These are phyloP conservation scores for Priceomyces haplophilus DNA, from an alignment of 805 yeast genomes.

Conservation along the genomic window DNA sequence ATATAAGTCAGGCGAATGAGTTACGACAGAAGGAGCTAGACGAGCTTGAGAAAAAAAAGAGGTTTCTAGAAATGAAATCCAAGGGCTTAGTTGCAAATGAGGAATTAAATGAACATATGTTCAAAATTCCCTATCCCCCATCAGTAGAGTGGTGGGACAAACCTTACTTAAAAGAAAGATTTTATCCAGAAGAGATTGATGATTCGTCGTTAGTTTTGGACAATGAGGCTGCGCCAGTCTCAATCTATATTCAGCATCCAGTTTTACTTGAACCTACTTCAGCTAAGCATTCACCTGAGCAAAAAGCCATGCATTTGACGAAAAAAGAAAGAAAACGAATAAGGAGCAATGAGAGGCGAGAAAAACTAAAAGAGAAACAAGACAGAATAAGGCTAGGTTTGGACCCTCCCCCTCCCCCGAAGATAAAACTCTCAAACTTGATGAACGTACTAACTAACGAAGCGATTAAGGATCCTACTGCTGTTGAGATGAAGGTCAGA, in stretches of 20 bases:
- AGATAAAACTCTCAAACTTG: constrained; percentile 77
- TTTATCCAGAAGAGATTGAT: constrained; percentile 34
- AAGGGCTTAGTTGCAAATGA: constrained; percentile 52
- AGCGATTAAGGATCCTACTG: constrained; percentile 85
- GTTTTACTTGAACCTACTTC: constrained; percentile 59
- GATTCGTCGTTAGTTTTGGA: constrained; percentile 26
- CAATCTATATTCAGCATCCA: constrained; percentile 82
- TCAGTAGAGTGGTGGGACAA: constrained; percentile 87
- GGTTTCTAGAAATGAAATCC: constrained; percentile 26
- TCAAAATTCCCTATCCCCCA: constrained; percentile 53
- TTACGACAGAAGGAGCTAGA: constrained; percentile 42
- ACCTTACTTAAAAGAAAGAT: constrained; percentile 44
- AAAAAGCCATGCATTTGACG: constrained; percentile 59
- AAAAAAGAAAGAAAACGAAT: constrained; percentile 72
- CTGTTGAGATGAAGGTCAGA: constrained; percentile 69
- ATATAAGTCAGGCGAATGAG: constrained; percentile 51
- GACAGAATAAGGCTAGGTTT: constrained; percentile 77
- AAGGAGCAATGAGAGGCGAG: constrained; percentile 66
- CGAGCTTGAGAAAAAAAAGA: constrained; percentile 16
- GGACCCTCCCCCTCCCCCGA: constrained; percentile 86
- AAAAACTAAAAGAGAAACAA: constrained; percentile 64
- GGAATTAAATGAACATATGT: constrained; percentile 54
- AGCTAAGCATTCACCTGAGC: constrained; percentile 43
- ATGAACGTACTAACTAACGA: constrained; percentile 85
- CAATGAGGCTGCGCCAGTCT: constrained; percentile 48